phyloP scores from a whole-genome alignment of 768 basidiomycete species.

The Kwoniella europaea region DNA sequence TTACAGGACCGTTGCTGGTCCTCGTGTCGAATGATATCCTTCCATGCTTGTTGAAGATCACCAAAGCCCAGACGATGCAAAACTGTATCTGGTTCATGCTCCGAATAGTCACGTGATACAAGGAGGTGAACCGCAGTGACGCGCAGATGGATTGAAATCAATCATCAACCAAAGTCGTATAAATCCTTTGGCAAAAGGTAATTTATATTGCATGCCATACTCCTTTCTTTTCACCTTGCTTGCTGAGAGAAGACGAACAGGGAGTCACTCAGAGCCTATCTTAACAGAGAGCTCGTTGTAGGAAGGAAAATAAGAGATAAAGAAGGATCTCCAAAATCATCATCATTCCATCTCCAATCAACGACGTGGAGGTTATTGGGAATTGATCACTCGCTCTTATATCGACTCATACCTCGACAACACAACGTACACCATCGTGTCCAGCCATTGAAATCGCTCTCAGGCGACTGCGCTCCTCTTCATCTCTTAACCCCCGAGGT shows the following conservation, averaged over 20 bases:
- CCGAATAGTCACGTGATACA: no score
- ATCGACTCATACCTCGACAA: neutral
- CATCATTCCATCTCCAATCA: neutral
- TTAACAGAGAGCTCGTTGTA: neutral
- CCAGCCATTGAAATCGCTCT: neutral
- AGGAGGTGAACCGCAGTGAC: no score
- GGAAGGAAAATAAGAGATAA: neutral
- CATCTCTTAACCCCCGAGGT: neutral
- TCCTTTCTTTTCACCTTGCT: neutral
- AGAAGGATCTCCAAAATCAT: neutral
- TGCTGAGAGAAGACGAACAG: neutral
- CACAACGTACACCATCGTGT: neutral
- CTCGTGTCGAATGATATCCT: no score
- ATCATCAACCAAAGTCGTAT: no score
- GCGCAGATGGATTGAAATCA: no score
- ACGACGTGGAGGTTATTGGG: neutral
- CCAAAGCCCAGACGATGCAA: no score
- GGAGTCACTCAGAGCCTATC: neutral
- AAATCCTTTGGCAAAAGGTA: neutral
- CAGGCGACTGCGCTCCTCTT: no score
- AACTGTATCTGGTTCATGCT: no score
- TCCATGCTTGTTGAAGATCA: no score
- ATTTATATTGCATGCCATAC: neutral
- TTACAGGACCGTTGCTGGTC: no score
- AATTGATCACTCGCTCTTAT: neutral